Evolutionary conservation across 495 filamentous ascomycete species (phyloP).

Genomic region (Sordaria brevicollis): DNA sequence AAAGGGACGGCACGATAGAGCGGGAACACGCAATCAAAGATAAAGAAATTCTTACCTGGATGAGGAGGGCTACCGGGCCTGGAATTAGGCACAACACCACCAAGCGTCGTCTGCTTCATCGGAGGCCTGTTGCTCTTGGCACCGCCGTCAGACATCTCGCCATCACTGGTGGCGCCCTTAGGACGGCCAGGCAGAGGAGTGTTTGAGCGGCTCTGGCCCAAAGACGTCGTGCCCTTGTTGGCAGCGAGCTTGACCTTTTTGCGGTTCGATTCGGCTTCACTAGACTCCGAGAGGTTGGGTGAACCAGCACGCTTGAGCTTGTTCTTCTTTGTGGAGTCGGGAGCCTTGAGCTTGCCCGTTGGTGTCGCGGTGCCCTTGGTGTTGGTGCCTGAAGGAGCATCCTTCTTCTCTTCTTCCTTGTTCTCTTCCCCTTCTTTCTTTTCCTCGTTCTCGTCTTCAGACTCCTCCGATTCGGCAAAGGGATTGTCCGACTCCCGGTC

Average conservation of each 20-base stretch:
- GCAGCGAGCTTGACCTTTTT: slow-evolving; percentile 69
- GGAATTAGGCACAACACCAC: slow-evolving; percentile 43
- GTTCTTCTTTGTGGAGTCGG: slow-evolving; percentile 49
- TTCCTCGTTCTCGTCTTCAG: slow-evolving; percentile 26
- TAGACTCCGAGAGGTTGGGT: slow-evolving; percentile 74
- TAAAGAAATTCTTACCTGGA: slow-evolving; percentile 6
- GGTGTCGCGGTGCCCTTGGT: slow-evolving; percentile 69
- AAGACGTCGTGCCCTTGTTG: slow-evolving; percentile 39
- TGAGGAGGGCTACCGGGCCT: slow-evolving; percentile 40
- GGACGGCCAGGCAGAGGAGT: slow-evolving; percentile 50
- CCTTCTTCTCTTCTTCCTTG: slow-evolving; percentile 46
- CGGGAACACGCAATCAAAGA: not conserved
- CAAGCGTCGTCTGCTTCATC: slow-evolving; percentile 25
- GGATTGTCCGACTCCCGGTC: slow-evolving; percentile 51
- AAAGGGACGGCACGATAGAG: not conserved
- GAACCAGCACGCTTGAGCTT: slow-evolving; percentile 80
- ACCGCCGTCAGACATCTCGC: slow-evolving; percentile 63
- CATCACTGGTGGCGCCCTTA: slow-evolving; percentile 64
- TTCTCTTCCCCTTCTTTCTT: slow-evolving; percentile 36
- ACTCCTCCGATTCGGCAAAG: slow-evolving; percentile 35
- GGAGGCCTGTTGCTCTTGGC: slow-evolving; percentile 23
- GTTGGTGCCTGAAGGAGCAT: slow-evolving; percentile 51
- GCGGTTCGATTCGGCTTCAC: slow-evolving; percentile 77
- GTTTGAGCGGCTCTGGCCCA: slow-evolving; percentile 34
- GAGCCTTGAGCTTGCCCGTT: slow-evolving; percentile 46